These are phyloP conservation scores for Diplodia mutila DNA, from an alignment of 2,329 filamentous ascomycete genomes.

Conservation along the genomic window DNA sequence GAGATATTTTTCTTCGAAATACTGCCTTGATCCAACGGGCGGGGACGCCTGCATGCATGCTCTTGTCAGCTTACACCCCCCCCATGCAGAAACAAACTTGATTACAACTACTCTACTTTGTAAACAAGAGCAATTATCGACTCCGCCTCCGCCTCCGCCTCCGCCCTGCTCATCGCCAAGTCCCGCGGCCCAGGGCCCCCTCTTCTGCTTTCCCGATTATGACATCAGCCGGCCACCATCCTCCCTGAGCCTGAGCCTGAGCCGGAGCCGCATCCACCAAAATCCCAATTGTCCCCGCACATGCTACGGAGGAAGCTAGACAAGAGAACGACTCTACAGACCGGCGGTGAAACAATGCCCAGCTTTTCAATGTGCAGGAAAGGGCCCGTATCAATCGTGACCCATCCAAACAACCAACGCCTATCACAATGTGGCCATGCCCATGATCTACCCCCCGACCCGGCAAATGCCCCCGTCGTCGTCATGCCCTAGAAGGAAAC, in stretches of 20 bases:
- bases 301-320: no score
- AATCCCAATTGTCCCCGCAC: no score
- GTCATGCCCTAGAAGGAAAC: neutral
- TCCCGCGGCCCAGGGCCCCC: no score
- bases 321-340: neutral
- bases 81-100: neutral
- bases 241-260: no score
- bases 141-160: no score
- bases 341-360: neutral
- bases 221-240: no score
- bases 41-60: neutral
- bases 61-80: constrained; percentile 17
- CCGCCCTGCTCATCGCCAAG: neutral
- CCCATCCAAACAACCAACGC: constrained; percentile 12
- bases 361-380: constrained; percentile 8
- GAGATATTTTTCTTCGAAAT: neutral
- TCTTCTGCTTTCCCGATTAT: neutral
- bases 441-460: neutral
- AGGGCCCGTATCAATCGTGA: no score
- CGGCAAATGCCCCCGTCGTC: neutral
- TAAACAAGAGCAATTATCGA: neutral
- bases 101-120: constrained; percentile 15
- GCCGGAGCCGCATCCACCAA: no score
- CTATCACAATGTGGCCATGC: constrained; percentile 13
- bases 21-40: no score